phyloP scores from a whole-genome alignment of 805 yeast species.

The Candida incommunis region DNA sequence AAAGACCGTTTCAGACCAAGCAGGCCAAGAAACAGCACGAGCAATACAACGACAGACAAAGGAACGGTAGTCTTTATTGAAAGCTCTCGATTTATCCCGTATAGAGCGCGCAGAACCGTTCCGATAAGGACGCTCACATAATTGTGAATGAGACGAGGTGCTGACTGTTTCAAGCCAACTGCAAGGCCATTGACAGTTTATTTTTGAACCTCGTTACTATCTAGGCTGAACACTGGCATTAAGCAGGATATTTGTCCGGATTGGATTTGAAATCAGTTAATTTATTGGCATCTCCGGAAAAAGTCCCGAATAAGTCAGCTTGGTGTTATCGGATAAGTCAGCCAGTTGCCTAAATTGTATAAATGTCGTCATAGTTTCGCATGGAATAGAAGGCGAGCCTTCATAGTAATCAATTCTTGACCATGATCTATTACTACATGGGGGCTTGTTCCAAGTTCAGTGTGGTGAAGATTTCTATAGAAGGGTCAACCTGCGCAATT shows the following conservation, averaged over 20 bases:
- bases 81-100: constrained; percentile 38
- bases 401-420: no score
- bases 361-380: no score
- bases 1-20: constrained; percentile 24
- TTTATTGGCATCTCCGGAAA: no score
- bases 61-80: constrained; percentile 40
- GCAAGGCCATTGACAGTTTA: neutral
- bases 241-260: neutral
- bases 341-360: no score
- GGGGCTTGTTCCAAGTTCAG: no score
- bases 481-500: no score
- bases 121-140: constrained; percentile 31
- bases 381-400: no score
- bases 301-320: no score
- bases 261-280: no score
- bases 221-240: neutral
- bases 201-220: neutral
- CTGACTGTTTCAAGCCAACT: constrained; percentile 3
- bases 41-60: constrained; percentile 58
- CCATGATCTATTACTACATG: no score
- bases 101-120: constrained; percentile 31
- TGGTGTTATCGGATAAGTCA: no score
- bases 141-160: constrained; percentile 1
- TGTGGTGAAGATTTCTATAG: no score
- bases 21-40: constrained; percentile 37